Evolutionary conservation across 2,329 filamentous ascomycete species (phyloP), one percentile per base, ranked within the genome.

Genomic region (Apiospora koreana): DNA sequence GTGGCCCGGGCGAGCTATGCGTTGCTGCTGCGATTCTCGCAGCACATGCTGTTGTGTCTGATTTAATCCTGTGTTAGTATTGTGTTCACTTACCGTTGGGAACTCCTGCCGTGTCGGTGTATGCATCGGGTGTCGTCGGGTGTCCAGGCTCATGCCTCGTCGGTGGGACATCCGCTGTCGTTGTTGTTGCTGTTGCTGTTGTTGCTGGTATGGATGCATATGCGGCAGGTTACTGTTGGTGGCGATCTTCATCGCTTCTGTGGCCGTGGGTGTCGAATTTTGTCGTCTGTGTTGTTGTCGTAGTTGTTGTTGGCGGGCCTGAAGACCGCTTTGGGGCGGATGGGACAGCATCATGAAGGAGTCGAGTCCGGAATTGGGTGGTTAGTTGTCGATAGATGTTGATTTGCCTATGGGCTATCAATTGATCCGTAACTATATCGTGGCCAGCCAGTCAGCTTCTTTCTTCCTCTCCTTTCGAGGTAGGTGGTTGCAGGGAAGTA

Each of bases 11-110:
- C 93, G 91, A 89, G 89, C 89, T 88, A 90, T 88, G 88, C 89
- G 90, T 86, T 94, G 93, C 91, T 93, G 90, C 89, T 95, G 94
- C 91, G 92, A 88, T 93, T 93, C 93, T 92, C 92, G 92, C 91
- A 94, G 88, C 85, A 90, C 87, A 88, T 94, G 92, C 89, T 95
- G 93, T 88, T 85, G 84, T 84, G 84, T 87, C 77, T 81, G 82
- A 83, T 85, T 78, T 85, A 85, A 83, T 87, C 85, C 85, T 86
- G 83, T 80, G 80, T 85, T 86, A 81, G 83, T 89, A 84, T 85
- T 86, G 81, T 78, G 76, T 75, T 81, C 86, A 84, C 85, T 86
- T 86, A 87, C 84, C 84, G 81, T 82, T 75, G 77, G 80, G 77
- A 85, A 84, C 75, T 86, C 85, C 82, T 87, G 86, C 78, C 82